Percentiles rank a stretch among this genome's conserved stretches.
Conservation (phyloP, 257 asterid species). For the Solanum arcanum region DNA sequence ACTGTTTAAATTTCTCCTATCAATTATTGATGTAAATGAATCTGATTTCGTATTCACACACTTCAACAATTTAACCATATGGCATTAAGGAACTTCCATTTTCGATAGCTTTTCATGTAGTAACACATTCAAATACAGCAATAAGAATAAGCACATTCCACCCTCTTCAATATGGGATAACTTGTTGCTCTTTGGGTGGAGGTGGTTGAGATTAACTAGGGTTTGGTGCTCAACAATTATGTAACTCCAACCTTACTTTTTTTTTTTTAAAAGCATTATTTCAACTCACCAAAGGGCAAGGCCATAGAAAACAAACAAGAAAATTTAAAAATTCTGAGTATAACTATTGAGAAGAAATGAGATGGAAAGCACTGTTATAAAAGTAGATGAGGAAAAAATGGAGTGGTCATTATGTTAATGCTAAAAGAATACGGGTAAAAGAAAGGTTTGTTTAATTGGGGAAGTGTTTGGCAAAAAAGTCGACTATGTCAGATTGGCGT, state of each 20-base stretch:
- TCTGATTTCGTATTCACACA: not conserved
- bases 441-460: constrained; percentile 4
- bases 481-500: constrained; percentile 76
- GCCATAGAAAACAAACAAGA: not conserved
- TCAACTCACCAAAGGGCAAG: not conserved
- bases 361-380: constrained; percentile 37
- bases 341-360: not conserved
- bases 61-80: not conserved
- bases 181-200: not conserved
- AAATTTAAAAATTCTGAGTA: not conserved
- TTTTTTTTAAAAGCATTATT: not conserved
- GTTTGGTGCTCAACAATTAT: not conserved
- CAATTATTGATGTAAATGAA: not conserved
- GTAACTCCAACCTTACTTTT: not conserved
- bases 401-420: constrained; percentile 33
- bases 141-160: not conserved
- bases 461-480: constrained; percentile 13
- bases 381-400: constrained; percentile 35
- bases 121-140: not conserved
- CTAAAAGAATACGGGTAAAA: constrained; percentile 10
- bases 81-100: not conserved
- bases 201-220: not conserved
- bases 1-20: not conserved
- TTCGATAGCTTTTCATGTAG: not conserved
- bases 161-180: not conserved